Evolutionary conservation across 1,284 basidiomycete species (phyloP).

Genomic region (Marasmius tenuissimus): DNA sequence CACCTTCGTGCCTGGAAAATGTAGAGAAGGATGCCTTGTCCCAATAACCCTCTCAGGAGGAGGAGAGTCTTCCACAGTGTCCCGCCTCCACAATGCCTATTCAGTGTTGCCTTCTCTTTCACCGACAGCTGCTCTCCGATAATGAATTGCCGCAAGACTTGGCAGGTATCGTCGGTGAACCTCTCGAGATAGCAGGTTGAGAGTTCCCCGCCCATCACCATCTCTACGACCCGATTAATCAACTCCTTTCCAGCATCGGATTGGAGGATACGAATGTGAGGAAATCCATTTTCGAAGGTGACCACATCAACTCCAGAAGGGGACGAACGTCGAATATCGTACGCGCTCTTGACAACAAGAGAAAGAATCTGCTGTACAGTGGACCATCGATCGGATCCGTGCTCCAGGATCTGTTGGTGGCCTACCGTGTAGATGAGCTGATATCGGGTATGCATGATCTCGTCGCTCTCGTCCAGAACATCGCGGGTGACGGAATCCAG

Average conservation of each 20-base stretch:
- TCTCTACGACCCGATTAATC: too few species aligned
- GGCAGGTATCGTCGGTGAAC: too few species aligned
- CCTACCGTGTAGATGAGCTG: conserved; percentile 37
- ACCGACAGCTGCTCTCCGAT: not conserved
- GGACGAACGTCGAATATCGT: not conserved
- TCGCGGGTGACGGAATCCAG: conserved; percentile 21
- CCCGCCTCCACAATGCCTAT: not conserved
- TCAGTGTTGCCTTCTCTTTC: not conserved
- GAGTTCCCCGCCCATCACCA: too few species aligned
- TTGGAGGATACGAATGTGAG: too few species aligned
- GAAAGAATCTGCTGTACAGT: conserved; percentile 7
- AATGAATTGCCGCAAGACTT: not conserved
- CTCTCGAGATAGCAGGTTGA: too few species aligned
- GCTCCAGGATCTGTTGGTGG: conserved; percentile 36
- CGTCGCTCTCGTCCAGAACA: conserved; percentile 35
- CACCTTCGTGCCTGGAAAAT: conserved; percentile 43
- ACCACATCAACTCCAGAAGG: not conserved
- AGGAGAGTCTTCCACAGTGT: conserved; percentile 25
- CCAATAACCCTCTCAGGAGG: conserved; percentile 39
- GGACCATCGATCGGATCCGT: conserved; percentile 45
- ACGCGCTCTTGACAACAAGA: not conserved
- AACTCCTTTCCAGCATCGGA: too few species aligned
- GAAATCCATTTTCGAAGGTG: not conserved
- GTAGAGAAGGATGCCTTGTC: conserved; percentile 39
- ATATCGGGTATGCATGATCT: conserved; percentile 29